Evolutionary conservation across 495 filamentous ascomycete genomes (phyloP).

Genomic region (Penicillium silybi): DNA sequence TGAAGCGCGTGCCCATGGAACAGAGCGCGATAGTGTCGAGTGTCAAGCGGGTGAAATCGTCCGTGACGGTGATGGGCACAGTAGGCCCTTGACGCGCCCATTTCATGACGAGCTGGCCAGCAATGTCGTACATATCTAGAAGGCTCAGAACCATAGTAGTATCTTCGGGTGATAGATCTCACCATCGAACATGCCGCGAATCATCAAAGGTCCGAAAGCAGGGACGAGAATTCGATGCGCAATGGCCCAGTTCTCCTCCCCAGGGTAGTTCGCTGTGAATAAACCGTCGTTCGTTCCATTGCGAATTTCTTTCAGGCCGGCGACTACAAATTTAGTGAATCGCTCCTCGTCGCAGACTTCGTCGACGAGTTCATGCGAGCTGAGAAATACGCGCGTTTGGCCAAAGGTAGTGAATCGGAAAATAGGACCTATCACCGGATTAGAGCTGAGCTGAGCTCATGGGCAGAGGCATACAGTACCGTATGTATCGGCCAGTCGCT

Average conservation of each 20-base stretch:
- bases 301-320: constrained; percentile 50
- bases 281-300: constrained; percentile 62
- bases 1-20: constrained; percentile 72
- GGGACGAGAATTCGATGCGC: constrained; percentile 66
- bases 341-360: constrained; percentile 66
- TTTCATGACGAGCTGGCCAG: constrained; percentile 66
- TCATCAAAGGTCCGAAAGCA: constrained; percentile 67
- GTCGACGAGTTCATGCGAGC: constrained; percentile 52
- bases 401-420: constrained; percentile 39
- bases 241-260: constrained; percentile 64
- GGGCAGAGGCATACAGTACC: constrained; percentile 27
- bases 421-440: constrained; percentile 45
- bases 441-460: neutral
- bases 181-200: constrained; percentile 63
- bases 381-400: constrained; percentile 32
- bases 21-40: constrained; percentile 71
- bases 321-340: constrained; percentile 55
- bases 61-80: constrained; percentile 53
- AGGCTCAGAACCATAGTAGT: neutral
- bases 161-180: neutral
- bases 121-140: constrained; percentile 70
- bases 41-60: constrained; percentile 73
- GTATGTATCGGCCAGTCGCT: constrained; percentile 58
- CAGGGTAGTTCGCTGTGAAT: constrained; percentile 58
- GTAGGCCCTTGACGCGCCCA: constrained; percentile 64